A percentile compares a stretch with the other conserved stretches of the same genome.
Conservation (phyloP, 2,329 filamentous ascomycete genomes). For the Colletotrichum tropicicola region DNA sequence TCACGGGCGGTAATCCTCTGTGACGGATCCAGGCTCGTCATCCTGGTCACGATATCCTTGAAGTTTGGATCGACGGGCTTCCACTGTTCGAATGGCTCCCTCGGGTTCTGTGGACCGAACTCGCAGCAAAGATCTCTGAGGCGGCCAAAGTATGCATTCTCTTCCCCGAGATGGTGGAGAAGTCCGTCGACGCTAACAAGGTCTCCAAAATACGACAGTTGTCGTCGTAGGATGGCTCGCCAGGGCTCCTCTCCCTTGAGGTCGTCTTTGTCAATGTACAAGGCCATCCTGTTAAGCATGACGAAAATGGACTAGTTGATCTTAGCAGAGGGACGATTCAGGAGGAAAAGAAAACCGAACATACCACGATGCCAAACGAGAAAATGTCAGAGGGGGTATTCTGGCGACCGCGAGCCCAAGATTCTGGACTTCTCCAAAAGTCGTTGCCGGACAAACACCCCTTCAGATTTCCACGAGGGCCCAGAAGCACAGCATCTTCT, state of each 20-base stretch:
- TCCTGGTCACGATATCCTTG: background rate
- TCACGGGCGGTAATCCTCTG: background rate
- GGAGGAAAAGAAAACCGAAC: background rate
- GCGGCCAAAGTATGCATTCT: background rate
- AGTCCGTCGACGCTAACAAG: too few species aligned
- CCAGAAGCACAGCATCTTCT: too few species aligned
- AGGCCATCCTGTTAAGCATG: too few species aligned
- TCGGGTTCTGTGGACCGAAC: too few species aligned
- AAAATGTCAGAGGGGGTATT: background rate
- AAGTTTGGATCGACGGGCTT: background rate
- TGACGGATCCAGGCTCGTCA: background rate
- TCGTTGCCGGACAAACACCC: background rate
- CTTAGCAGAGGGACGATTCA: too few species aligned
- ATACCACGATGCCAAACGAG: background rate
- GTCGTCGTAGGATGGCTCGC: too few species aligned
- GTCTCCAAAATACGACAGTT: too few species aligned
- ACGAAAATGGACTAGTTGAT: too few species aligned
- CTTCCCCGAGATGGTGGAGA: background rate
- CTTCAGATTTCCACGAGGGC: background rate
- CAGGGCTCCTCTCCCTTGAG: too few species aligned
- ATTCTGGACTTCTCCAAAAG: background rate
- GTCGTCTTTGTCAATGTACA: too few species aligned
- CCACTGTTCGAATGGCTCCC: background rate
- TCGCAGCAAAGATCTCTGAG: too few species aligned
- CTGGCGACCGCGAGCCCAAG: background rate